A percentile compares a stretch with the other conserved stretches of the same genome.
phyloP scores from a whole-genome alignment of 2,329 filamentous ascomycete genomes.

The Basipetospora chlamydospora region DNA sequence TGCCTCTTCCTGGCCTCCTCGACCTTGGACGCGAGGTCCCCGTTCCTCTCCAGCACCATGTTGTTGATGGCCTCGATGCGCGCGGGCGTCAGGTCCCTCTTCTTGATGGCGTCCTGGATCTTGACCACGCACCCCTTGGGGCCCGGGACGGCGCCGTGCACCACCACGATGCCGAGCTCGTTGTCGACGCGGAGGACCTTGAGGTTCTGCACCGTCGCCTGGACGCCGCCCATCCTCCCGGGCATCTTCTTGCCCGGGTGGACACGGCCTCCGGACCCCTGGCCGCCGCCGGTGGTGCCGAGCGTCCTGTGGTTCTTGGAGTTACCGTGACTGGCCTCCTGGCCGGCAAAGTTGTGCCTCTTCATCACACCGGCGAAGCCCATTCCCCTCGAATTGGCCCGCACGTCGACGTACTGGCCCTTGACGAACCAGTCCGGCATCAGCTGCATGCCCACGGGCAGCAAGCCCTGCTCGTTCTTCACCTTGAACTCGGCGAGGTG shows the following conservation, averaged over 20 bases:
- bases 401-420: conserved; percentile 82
- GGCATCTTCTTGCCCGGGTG: conserved; percentile 97
- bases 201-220: conserved; percentile 81
- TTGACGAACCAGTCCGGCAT: conserved; percentile 81
- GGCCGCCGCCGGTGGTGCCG: conserved; percentile 76
- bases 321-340: conserved; percentile 87
- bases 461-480: conserved; percentile 53
- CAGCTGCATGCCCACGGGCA: conserved; percentile 61
- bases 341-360: conserved; percentile 76
- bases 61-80: conserved; percentile 8
- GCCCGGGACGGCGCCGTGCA: conserved; percentile 75
- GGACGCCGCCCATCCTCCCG: conserved; percentile 83
- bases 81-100: conserved; percentile 29
- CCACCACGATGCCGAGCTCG: conserved; percentile 73
- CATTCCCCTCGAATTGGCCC: conserved; percentile 67
- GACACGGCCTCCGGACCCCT: conserved; percentile 85
- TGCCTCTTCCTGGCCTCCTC: conserved; percentile 34
- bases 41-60: conserved; percentile 30
- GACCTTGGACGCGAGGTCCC: conserved; percentile 28
- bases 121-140: conserved; percentile 76
- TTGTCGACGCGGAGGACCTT: conserved; percentile 78
- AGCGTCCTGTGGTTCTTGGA: conserved; percentile 87
- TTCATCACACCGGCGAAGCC: conserved; percentile 98
- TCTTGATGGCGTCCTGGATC: conserved; percentile 84
- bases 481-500: conserved; percentile 82